phyloP scores from a whole-genome alignment of 805 yeast species.

The Kodamaea lidongshanica region DNA sequence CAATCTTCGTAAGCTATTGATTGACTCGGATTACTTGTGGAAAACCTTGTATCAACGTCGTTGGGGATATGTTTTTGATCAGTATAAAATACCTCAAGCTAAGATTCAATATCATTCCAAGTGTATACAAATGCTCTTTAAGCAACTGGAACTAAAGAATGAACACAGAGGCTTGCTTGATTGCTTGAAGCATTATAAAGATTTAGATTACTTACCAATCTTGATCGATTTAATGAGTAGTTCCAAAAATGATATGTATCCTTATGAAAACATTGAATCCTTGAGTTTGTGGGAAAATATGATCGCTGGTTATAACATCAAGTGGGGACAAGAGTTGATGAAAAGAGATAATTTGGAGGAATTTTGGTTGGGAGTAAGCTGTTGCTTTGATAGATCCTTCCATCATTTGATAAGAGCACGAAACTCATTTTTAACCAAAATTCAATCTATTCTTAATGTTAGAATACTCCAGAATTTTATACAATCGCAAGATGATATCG shows the following conservation, averaged over 20 bases:
- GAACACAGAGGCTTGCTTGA: neutral
- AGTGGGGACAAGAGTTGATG: neutral
- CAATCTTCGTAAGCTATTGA: neutral
- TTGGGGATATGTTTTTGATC: constrained; percentile 7
- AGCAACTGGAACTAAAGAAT: neutral
- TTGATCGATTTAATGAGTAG: too few relatives aligned
- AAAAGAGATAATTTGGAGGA: constrained; percentile 1
- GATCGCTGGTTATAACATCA: constrained; percentile 3
- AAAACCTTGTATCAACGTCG: constrained; percentile 4
- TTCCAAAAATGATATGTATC: too few relatives aligned
- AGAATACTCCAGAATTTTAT: too few relatives aligned
- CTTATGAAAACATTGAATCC: too few relatives aligned
- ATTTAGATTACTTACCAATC: constrained; percentile 2
- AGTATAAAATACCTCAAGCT: constrained; percentile 4
- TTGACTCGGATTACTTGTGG: constrained; percentile 5
- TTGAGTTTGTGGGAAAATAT: constrained; percentile 1
- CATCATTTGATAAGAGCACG: constrained; percentile 1
- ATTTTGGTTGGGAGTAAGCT: constrained; percentile 6
- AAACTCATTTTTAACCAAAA: neutral
- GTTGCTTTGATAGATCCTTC: constrained; percentile 4
- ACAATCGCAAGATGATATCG: neutral
- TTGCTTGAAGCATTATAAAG: constrained; percentile 2
- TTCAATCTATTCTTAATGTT: too few relatives aligned
- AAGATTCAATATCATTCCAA: neutral
- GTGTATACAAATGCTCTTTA: constrained; percentile 1